These are phyloP conservation scores for Eragrostis tef DNA, from an alignment of 202 grass and related monocot genomes.

Conservation along the genomic window DNA sequence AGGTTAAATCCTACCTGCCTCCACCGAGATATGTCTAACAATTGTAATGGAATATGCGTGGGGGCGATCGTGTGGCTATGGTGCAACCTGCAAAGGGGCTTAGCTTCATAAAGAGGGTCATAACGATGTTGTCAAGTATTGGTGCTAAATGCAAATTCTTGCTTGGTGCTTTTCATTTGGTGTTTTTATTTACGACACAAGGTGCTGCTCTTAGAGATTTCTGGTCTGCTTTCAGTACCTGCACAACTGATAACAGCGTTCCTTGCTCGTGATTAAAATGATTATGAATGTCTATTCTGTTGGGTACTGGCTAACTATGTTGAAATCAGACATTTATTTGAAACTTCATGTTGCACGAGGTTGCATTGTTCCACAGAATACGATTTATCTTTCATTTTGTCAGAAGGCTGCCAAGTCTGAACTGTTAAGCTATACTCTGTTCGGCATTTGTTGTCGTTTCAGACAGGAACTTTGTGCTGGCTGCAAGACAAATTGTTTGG, in stretches of 20 bases:
- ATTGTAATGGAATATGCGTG: not conserved
- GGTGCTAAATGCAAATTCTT: not conserved
- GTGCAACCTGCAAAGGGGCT: no score
- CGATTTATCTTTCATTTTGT: not conserved
- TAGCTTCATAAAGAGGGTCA: not conserved
- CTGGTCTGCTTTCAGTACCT: not conserved
- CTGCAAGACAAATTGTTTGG: no score
- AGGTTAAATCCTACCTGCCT: slow-evolving; percentile 2
- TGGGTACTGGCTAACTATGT: slow-evolving; percentile 7
- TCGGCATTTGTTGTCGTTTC: no score
- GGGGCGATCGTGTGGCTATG: not conserved
- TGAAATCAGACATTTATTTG: not conserved
- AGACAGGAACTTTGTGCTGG: no score
- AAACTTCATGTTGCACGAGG: not conserved
- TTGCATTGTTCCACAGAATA: not conserved
- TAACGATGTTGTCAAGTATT: not conserved
- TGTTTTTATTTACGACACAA: not conserved
- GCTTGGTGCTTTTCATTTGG: not conserved
- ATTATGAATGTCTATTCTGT: not conserved
- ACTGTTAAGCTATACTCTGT: not conserved
- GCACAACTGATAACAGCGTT: not conserved
- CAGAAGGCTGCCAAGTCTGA: not conserved
- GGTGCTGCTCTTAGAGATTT: not conserved
- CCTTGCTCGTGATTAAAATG: not conserved
- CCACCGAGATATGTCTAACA: not conserved